Base-by-base conservation (phyloP, 371 early-diverging fungal genomes). In the Mortierella sp. region DNA sequence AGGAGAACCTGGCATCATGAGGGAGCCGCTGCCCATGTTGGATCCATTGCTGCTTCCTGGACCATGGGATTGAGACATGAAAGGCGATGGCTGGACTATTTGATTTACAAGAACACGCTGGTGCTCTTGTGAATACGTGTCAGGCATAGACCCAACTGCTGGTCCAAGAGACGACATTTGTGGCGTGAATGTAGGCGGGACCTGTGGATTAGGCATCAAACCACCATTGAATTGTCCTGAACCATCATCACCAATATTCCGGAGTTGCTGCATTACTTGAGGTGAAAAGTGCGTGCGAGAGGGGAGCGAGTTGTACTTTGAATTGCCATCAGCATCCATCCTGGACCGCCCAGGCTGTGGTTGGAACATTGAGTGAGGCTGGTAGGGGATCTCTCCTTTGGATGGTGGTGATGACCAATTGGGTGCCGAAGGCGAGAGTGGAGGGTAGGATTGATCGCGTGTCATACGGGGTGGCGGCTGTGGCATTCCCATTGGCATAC, bases 61-160 rank as follows among this genome's bases (percentile, higher is more conserved):
- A 34, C 34, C 34, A 25, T 8, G 29, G 13, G 47, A n/a, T 25
- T 44, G 47, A 13, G 28, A 34, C 3, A 51, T 9, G 1, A 56
- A n/a, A 4, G 59, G 49, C 13, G 28, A 27, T 28, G 43, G 22
- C 19, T 48, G 66, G 2, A 49, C 39, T 14, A 71, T 21, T 19
- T 71, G 72, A 19, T 21, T 53, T 10, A 47, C 46, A n/a, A 72
- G 37, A 0, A 46, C 43, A 8, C 59, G 73, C 31, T 72, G 73
- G 17, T 72, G 63, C 24, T 72, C 63, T 25, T 66, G 53, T 2
- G 73, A 67, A 51, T 72, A 72, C 9, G 73, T 67, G 9, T 67
- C 62, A 7, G 74, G 74, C 16, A 73, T 25, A 34, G 45, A 62
- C 27, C 74, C 74, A 6, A 57, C 51, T 0, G 67, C 62, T 12